Conservation (phyloP, 805 yeast species). For the Ogataea salicorniae region DNA sequence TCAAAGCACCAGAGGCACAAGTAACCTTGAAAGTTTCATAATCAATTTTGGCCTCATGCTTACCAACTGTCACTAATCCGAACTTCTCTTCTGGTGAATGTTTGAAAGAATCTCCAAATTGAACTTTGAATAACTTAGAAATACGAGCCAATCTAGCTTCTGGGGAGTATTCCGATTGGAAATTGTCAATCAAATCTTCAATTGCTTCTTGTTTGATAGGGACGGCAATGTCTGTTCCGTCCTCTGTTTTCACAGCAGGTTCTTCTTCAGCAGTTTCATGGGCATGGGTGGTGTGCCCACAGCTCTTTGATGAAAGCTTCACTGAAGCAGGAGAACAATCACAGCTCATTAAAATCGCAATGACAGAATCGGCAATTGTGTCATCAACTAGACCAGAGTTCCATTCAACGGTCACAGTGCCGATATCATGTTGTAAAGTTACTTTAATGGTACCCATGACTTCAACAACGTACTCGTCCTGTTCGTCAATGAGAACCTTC, state of each 20-base stretch:
- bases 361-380: slow-evolving; percentile 88
- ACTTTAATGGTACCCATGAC: slow-evolving; percentile 63
- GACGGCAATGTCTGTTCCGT: too few relatives aligned
- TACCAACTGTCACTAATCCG: slow-evolving; percentile 70
- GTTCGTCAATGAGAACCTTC: slow-evolving; percentile 54
- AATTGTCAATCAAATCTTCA: slow-evolving; percentile 3
- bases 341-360: slow-evolving; percentile 85
- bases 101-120: slow-evolving; percentile 76
- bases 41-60: slow-evolving; percentile 63
- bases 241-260: too few relatives aligned
- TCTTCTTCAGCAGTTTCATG: slow-evolving; percentile 10
- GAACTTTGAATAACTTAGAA: slow-evolving; percentile 63
- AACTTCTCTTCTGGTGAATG: slow-evolving; percentile 36
- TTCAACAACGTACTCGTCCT: slow-evolving; percentile 42
- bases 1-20: slow-evolving; percentile 70
- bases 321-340: slow-evolving; percentile 96
- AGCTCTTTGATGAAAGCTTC: slow-evolving; percentile 65
- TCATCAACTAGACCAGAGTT: slow-evolving; percentile 83
- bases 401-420: slow-evolving; percentile 76
- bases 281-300: slow-evolving; percentile 29
- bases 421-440: slow-evolving; percentile 40
- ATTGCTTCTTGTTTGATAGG: slow-evolving; percentile 7
- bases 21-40: slow-evolving; percentile 59
- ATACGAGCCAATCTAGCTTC: slow-evolving; percentile 48
- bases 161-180: slow-evolving; percentile 31